Conservation (phyloP, 1,284 basidiomycete species). For the Leccinum laetum region DNA sequence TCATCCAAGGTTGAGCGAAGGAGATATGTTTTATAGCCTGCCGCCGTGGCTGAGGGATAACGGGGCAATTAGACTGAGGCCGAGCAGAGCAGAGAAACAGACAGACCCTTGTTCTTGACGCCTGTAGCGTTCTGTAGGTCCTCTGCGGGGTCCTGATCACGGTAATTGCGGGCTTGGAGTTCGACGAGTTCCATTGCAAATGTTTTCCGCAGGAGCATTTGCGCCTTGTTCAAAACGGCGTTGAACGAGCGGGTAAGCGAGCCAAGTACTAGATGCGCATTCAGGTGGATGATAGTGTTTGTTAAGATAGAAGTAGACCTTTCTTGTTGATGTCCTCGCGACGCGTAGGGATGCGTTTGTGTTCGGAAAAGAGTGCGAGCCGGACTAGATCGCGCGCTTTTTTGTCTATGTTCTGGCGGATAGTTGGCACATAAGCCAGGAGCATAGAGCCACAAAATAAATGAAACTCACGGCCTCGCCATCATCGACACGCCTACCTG, state of each 20-base stretch:
- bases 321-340: conserved; percentile 81
- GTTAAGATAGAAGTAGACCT: conserved; percentile 38
- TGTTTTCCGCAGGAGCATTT: too few species aligned
- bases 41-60: too few species aligned
- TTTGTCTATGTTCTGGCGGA: conserved; percentile 51
- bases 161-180: too few species aligned
- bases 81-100: too few species aligned
- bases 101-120: too few species aligned
- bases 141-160: conserved; percentile 37
- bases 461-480: conserved; percentile 22
- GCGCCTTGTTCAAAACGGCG: conserved; percentile 35
- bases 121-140: conserved; percentile 21
- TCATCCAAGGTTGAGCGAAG: too few species aligned
- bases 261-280: conserved; percentile 51
- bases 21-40: too few species aligned
- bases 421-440: background rate
- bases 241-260: conserved; percentile 57
- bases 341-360: conserved; percentile 56
- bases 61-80: too few species aligned
- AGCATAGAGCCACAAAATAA: background rate
- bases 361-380: conserved; percentile 70
- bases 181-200: too few species aligned
- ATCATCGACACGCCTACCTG: conserved; percentile 12
- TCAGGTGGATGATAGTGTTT: background rate
- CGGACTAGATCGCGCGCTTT: conserved; percentile 69